These are phyloP conservation scores for Multifurca ochricompacta DNA, from an alignment of 768 basidiomycete genomes.

Conservation along the genomic window DNA sequence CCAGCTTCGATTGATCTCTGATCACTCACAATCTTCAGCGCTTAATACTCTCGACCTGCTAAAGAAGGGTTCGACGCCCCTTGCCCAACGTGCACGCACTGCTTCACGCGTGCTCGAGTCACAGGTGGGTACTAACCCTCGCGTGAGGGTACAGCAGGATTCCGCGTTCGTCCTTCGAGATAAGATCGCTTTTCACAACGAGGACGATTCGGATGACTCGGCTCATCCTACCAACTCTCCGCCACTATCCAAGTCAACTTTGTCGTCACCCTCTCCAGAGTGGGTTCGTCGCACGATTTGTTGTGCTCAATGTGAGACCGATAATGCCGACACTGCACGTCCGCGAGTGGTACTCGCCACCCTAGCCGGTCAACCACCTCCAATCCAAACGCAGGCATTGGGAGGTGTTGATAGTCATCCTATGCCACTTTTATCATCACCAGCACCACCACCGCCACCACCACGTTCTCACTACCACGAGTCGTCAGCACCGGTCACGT, in stretches of 20 bases:
- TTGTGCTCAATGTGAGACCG: constrained; percentile 69
- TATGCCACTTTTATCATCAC: no score
- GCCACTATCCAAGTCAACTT: constrained; percentile 23
- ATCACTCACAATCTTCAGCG: no score
- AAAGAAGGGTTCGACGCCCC: constrained; percentile 77
- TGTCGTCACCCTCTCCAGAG: constrained; percentile 61
- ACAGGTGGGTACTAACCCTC: constrained; percentile 74
- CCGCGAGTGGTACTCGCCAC: constrained; percentile 61
- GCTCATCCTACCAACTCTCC: constrained; percentile 22
- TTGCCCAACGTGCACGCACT: constrained; percentile 76
- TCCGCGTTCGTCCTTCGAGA: constrained; percentile 83
- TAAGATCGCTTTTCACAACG: constrained; percentile 47
- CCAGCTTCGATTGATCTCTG: constrained; percentile 1
- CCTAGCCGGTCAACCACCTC: no score
- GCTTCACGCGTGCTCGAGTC: constrained; percentile 87
- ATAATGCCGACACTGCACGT: constrained; percentile 36
- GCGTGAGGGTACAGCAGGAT: constrained; percentile 75
- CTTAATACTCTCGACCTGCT: constrained; percentile 87
- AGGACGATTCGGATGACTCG: constrained; percentile 20
- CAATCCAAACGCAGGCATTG: no score
- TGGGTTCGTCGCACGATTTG: constrained; percentile 83
- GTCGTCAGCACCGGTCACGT: constrained; percentile 24
- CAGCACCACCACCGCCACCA: constrained; percentile 14
- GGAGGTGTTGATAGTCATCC: no score
- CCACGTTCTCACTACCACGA: neutral